These are phyloP conservation scores for Tulasnella calospora DNA, from an alignment of 768 basidiomycete species.

Conservation along the genomic window DNA sequence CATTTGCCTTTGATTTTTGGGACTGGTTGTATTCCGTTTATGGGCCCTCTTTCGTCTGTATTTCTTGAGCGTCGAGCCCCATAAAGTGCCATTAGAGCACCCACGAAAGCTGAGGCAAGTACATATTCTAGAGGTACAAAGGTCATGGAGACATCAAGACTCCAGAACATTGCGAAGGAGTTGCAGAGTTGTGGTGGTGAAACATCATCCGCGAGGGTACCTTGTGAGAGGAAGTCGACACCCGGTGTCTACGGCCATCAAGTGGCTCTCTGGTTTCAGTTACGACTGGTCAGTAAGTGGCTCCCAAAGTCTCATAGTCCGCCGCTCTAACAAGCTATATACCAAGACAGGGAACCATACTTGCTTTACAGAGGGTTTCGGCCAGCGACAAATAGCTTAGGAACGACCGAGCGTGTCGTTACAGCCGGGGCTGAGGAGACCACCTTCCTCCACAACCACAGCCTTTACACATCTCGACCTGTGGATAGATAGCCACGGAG, in stretches of 20 bases:
- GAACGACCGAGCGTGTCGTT: constrained; percentile 1
- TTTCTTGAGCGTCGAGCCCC: background rate
- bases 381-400: background rate
- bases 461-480: background rate
- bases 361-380: background rate
- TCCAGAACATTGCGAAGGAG: background rate
- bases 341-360: background rate
- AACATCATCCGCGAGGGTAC: constrained; percentile 1
- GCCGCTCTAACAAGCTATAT: background rate
- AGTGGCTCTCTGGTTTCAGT: background rate
- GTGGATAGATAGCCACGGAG: background rate
- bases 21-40: constrained; percentile 43
- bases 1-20: constrained; percentile 61
- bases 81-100: background rate
- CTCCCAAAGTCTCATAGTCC: background rate
- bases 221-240: constrained; percentile 7
- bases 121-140: background rate
- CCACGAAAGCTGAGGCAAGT: background rate
- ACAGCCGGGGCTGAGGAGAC: background rate
- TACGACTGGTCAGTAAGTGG: constrained; percentile 5
- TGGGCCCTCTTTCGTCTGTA: background rate
- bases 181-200: background rate
- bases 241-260: constrained; percentile 3
- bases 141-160: background rate
- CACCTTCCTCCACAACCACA: background rate